These are phyloP conservation scores for Malbranchea zuffiana DNA, from an alignment of 2,329 filamentous ascomycete species.

Conservation along the genomic window DNA sequence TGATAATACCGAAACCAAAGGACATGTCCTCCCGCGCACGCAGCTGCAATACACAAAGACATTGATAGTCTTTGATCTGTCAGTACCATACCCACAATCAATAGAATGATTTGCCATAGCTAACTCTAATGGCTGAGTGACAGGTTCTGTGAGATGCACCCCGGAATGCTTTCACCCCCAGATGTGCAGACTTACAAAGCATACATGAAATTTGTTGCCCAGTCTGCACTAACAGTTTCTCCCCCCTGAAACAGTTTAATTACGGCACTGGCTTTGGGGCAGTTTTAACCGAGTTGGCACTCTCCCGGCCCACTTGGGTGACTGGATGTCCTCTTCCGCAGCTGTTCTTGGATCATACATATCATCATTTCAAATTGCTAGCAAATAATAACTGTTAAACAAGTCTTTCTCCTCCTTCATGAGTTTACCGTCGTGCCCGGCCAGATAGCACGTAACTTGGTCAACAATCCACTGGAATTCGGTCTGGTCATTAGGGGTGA, in stretches of 20 bases:
- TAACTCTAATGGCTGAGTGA: slow-evolving; percentile 3
- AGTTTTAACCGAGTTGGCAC: slow-evolving; percentile 7
- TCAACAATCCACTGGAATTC: slow-evolving; percentile 3
- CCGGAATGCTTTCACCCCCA: neutral
- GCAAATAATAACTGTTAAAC: no score
- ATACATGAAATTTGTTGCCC: slow-evolving; percentile 2
- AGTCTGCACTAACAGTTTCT: neutral
- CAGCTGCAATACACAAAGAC: slow-evolving; percentile 3
- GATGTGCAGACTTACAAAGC: slow-evolving; percentile 8
- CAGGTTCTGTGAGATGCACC: slow-evolving; percentile 1
- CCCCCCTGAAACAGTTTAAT: slow-evolving; percentile 4
- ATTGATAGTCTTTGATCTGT: slow-evolving; percentile 5
- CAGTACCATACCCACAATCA: neutral
- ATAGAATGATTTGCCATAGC: neutral
- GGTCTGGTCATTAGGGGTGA: neutral
- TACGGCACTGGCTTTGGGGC: neutral
- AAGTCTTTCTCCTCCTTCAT: no score
- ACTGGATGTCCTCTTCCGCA: slow-evolving; percentile 4
- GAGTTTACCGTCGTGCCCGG: neutral
- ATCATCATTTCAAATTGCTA: neutral
- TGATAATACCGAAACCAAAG: slow-evolving; percentile 2
- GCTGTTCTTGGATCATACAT: neutral
- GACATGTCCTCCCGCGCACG: slow-evolving; percentile 2
- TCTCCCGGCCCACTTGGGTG: slow-evolving; percentile 6
- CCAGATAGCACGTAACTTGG: slow-evolving; percentile 3